These are phyloP conservation scores for Gracilaria caudata DNA, from an alignment of 23 red algal species.

Conservation along the genomic window DNA sequence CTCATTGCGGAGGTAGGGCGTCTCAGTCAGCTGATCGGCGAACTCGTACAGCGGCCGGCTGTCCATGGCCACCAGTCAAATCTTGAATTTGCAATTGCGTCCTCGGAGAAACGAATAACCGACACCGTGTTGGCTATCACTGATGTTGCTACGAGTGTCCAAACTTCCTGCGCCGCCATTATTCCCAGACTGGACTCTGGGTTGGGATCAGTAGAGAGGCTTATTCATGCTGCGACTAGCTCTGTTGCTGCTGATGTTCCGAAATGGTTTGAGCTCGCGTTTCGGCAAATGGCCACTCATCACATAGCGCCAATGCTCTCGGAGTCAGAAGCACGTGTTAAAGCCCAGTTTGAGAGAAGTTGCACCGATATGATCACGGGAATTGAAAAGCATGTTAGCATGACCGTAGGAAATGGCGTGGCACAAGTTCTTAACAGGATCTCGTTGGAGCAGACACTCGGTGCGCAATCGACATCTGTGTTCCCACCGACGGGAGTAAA, in stretches of 20 bases:
- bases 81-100: neutral
- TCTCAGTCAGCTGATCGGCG: conserved; percentile 25
- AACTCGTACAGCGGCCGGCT: neutral
- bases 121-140: conserved; percentile 7
- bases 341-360: neutral
- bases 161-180: conserved; percentile 1
- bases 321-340: neutral
- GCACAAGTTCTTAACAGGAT: conserved; percentile 23
- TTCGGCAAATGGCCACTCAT: neutral
- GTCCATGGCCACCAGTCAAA: neutral
- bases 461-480: neutral
- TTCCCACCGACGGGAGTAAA: neutral
- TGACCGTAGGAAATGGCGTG: conserved; percentile 9
- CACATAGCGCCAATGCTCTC: neutral
- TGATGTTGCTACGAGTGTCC: neutral
- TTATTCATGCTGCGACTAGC: conserved; percentile 1
- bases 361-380: neutral
- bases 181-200: conserved; percentile 3
- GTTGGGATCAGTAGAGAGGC: neutral
- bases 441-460: conserved; percentile 15
- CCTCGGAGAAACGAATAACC: conserved; percentile 6
- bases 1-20: conserved; percentile 16
- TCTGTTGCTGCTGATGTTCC: conserved; percentile 8
- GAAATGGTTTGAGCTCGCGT: conserved; percentile 16
- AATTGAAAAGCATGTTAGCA: conserved; percentile 21